phyloP scores from a whole-genome alignment of 768 basidiomycete species.

The Naematelia aurantialba region DNA sequence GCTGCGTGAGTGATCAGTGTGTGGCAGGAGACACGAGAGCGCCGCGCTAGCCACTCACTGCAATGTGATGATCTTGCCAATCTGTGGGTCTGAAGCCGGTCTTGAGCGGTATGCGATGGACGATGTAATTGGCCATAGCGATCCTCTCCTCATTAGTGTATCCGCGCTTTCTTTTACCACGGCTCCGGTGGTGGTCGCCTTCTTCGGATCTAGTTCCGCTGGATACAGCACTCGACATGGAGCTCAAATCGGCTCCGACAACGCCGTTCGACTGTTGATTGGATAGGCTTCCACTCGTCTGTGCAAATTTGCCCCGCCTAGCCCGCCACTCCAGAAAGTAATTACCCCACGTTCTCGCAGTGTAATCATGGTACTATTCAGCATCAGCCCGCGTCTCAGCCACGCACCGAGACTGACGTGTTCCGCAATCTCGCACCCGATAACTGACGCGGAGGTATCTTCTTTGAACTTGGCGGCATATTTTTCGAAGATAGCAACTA shows the following conservation, averaged over 20 bases:
- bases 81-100: constrained; percentile 1
- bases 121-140: constrained; percentile 20
- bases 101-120: constrained; percentile 3
- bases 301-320: not conserved
- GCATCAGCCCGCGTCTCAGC: not conserved
- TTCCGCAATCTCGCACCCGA: not conserved
- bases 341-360: not conserved
- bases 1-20: not conserved
- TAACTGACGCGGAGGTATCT: not conserved
- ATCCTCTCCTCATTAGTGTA: constrained; percentile 21
- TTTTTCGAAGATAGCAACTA: constrained; percentile 1
- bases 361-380: constrained; percentile 1
- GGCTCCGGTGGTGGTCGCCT: not conserved
- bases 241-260: no score
- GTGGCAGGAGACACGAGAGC: not conserved
- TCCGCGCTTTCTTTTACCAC: constrained; percentile 4
- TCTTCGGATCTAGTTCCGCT: no score
- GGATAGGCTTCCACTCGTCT: not conserved
- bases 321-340: constrained; percentile 2
- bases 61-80: constrained; percentile 14
- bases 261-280: no score
- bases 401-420: not conserved
- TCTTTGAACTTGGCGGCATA: not conserved
- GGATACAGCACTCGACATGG: no score
- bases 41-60: constrained; percentile 6